A percentile compares a stretch with the other conserved stretches of the same genome.
phyloP scores from a whole-genome alignment of 495 filamentous ascomycete genomes.

The Neurospora sp. region DNA sequence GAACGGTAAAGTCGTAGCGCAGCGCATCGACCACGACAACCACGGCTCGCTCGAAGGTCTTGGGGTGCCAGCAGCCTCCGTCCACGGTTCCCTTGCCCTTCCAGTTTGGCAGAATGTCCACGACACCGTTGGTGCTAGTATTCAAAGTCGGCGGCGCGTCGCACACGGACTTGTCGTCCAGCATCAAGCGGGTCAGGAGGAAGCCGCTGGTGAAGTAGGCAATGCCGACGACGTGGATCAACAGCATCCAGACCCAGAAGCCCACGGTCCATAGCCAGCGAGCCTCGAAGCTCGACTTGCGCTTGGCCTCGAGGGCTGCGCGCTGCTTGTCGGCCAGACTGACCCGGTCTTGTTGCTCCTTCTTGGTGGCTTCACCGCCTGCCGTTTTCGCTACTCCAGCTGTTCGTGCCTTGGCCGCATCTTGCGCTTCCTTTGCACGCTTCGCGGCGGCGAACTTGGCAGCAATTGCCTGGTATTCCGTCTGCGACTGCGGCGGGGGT shows the following conservation, averaged over 20 bases:
- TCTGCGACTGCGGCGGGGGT: constrained; percentile 5
- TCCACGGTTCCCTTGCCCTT: constrained; percentile 39
- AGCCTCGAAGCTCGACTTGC: constrained; percentile 30
- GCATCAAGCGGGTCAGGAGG: constrained; percentile 81
- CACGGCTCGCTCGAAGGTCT: constrained; percentile 83
- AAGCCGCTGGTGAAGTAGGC: constrained; percentile 96
- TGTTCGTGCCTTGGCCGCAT: constrained; percentile 8
- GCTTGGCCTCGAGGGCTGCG: constrained; percentile 28
- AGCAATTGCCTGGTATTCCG: constrained; percentile 35
- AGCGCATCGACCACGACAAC: constrained; percentile 89
- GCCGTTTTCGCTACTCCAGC: constrained; percentile 3
- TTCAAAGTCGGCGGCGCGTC: constrained; percentile 52
- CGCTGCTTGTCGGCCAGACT: constrained; percentile 23
- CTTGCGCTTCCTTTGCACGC: constrained; percentile 29
- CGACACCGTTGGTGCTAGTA: constrained; percentile 10
- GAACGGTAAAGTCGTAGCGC: constrained; percentile 93
- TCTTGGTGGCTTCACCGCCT: not conserved
- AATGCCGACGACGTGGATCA: constrained; percentile 71
- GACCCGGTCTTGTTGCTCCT: constrained; percentile 6
- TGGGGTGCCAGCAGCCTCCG: constrained; percentile 89
- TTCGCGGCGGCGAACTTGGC: constrained; percentile 38
- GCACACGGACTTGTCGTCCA: constrained; percentile 83
- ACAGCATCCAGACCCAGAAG: constrained; percentile 46
- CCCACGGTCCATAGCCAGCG: constrained; percentile 39
- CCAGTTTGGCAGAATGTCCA: constrained; percentile 25